Evolutionary conservation across 306 rosid genomes (phyloP).

Genomic region (Sesbania bispinosa): DNA sequence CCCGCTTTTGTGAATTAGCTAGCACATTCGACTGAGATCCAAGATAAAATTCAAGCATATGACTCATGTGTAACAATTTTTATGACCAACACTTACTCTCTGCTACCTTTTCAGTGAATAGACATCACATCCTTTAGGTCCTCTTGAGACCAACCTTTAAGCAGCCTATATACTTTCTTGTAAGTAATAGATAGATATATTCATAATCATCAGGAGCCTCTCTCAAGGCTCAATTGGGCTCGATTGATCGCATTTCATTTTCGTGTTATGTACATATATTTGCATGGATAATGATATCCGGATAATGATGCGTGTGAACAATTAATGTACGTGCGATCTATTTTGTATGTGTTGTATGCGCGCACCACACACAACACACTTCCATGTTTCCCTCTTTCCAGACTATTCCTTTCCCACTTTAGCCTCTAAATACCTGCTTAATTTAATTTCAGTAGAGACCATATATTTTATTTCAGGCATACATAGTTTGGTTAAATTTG

Average conservation of each 20-base stretch:
- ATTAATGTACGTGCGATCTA: conserved; percentile 22
- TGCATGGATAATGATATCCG: conserved; percentile 15
- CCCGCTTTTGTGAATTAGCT: conserved; percentile 8
- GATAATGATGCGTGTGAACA: conserved; percentile 18
- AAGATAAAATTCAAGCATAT: background rate
- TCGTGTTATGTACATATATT: background rate
- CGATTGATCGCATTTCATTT: background rate
- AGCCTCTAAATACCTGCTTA: conserved; percentile 26
- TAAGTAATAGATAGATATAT: background rate
- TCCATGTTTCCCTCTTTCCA: conserved; percentile 62
- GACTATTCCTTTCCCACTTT: conserved; percentile 34
- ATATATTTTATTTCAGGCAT: no score
- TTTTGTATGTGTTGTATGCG: conserved; percentile 50
- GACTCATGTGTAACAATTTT: conserved; percentile 20
- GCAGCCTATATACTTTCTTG: background rate
- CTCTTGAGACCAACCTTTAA: background rate
- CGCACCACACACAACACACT: conserved; percentile 31
- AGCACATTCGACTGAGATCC: background rate
- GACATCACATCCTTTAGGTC: background rate
- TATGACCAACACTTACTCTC: background rate
- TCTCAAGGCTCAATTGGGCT: background rate
- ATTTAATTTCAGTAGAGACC: conserved; percentile 6
- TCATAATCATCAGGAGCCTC: background rate
- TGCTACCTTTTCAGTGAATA: conserved; percentile 5
- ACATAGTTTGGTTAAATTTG: no score